Evolutionary conservation across 305 asterid species (phyloP).

Genomic region (Fraxinus angustifolia): DNA sequence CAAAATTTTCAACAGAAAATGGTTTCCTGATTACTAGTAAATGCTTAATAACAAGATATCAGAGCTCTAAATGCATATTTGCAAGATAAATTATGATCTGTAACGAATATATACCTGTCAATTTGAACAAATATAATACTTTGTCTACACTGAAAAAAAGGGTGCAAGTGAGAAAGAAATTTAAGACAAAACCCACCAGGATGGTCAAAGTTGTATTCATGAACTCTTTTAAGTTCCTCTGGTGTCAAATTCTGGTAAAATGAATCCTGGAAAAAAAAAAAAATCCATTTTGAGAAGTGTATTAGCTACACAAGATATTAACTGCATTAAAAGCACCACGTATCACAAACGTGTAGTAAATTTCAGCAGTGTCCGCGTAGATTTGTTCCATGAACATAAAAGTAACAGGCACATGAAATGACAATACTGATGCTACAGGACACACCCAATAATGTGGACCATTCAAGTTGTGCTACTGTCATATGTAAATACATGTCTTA

Average conservation of each 20-base stretch:
- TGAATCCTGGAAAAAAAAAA: constrained; percentile 64
- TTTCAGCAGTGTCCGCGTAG: constrained; percentile 3
- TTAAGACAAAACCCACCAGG: constrained; percentile 64
- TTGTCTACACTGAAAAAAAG: neutral
- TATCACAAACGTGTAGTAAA: neutral
- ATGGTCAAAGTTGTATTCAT: constrained; percentile 97
- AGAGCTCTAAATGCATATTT: neutral
- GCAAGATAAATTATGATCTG: neutral
- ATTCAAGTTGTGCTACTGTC: neutral
- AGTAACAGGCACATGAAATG: constrained; percentile 2
- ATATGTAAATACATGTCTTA: neutral
- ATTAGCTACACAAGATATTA: constrained; percentile 8
- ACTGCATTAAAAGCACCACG: neutral
- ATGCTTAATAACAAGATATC: neutral
- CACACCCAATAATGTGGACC: constrained; percentile 7
- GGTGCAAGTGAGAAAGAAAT: neutral
- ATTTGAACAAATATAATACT: neutral
- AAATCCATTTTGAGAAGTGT: constrained; percentile 15
- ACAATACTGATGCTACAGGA: constrained; percentile 6
- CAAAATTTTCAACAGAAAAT: neutral
- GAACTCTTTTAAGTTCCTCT: constrained; percentile 79
- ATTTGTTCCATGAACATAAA: neutral
- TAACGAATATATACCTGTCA: neutral
- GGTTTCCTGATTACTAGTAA: neutral
- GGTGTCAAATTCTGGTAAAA: constrained; percentile 77